Evolutionary conservation across 345 rosid genomes (phyloP), one percentile per base, ranked within the genome.

Genomic region (Eucalyptus caleyi): DNA sequence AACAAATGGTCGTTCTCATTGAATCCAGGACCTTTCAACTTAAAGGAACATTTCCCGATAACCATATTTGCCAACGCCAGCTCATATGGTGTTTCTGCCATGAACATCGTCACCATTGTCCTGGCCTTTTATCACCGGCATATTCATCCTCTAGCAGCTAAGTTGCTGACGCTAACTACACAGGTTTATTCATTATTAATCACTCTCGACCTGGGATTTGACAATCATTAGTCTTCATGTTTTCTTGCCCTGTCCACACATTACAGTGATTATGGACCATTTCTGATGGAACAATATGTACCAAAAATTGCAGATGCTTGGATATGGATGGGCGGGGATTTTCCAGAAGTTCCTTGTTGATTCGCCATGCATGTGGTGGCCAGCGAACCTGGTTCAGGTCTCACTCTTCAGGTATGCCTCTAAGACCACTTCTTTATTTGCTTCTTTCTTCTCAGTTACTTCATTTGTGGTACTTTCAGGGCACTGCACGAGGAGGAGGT

Each of bases 11-110:
- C 93, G 2, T 92, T 93, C 83, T 94, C 94, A 18, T 69, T 94
- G 87, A 94, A 93, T 91, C 93, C 95, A 60, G 94, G 94, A 67
- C 96, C 95, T 30, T 95, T 94, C 90, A 94, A 92, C 90, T 45
- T 93, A 11, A 95, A 94, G 87, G 96, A 95, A 86, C 95, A 93
- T 77, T 92, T 92, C 44, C 89, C 89, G 16, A 92, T 94, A 90
- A 94, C 96, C 42, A 92, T 93, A 60, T 93, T 94, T 9, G 94
- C 94, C 6, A 92, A 91, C 50, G 59, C 94, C 3, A 93, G 96
- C 51, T 93, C 95, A 11, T 91, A 32, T 6, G 5, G 50, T 16
- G 93, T 90, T 6, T 92, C 88, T 86, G 94, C 95, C 4, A 92
- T 95, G 11, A 80, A 69, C 49, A 93, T 94, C 40, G 69, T 94